Conservation (phyloP, 2,329 filamentous ascomycete genomes). For the Xylariaceae sp. region DNA sequence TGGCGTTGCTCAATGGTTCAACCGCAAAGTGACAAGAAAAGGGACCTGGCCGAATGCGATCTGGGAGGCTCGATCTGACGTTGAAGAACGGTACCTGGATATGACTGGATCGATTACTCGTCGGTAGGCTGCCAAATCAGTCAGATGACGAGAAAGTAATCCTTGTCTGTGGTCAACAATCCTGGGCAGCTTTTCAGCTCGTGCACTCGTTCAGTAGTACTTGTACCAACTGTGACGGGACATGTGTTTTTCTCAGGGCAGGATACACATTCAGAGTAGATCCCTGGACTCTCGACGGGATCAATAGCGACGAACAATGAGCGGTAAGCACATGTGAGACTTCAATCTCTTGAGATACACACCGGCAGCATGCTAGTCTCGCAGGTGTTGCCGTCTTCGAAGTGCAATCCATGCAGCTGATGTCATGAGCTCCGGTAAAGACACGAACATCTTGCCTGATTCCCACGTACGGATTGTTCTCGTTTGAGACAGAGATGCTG, state of each 20-base stretch:
- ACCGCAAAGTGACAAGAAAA: too few species aligned
- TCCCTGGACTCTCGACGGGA: background rate
- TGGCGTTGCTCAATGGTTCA: too few species aligned
- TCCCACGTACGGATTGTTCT: background rate
- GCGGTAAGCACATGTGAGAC: background rate
- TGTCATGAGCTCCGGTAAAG: too few species aligned
- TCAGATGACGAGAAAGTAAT: background rate
- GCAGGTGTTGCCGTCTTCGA: too few species aligned
- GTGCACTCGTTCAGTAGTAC: background rate
- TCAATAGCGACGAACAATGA: background rate
- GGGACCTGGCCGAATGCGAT: background rate
- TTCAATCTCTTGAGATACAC: background rate
- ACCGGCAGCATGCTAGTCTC: too few species aligned
- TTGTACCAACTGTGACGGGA: too few species aligned
- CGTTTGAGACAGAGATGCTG: background rate
- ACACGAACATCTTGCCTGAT: background rate
- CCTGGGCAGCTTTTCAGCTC: conserved; percentile 2
- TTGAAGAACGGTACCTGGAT: background rate
- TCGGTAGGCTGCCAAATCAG: background rate
- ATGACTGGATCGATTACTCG: background rate
- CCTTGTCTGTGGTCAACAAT: background rate
- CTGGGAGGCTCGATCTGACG: background rate
- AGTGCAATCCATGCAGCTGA: too few species aligned
- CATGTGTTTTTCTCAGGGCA: too few species aligned
- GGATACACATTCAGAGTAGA: background rate